phyloP scores from a whole-genome alignment of 345 rosid genomes.

The sweet orange (Citrus sinensis) region DVS_A1.0 CM039168.1:1742501-1743000 shows the following conservation, averaged over 20 bases:
- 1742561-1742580: slow-evolving; percentile 9
- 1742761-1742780: slow-evolving; percentile 50
- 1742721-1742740: slow-evolving; percentile 40
- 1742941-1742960: background rate
- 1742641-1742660: slow-evolving; percentile 37
- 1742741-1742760: slow-evolving; percentile 33
- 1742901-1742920: slow-evolving; percentile 5
- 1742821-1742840: slow-evolving; percentile 22
- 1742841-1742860: slow-evolving; percentile 1
- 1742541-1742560: slow-evolving; percentile 41
- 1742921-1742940: slow-evolving; percentile 1
- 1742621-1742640: slow-evolving; percentile 38
- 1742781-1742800: slow-evolving; percentile 60
- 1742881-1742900: background rate
- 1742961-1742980: background rate
- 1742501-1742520: slow-evolving; percentile 56
- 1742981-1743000: slow-evolving; percentile 7
- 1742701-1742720: slow-evolving; percentile 66
- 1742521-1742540: slow-evolving; percentile 44
- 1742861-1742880: background rate
- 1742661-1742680: slow-evolving; percentile 32
- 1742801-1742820: slow-evolving; percentile 19
- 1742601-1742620: slow-evolving; percentile 43
- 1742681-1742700: slow-evolving; percentile 67
- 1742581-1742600: slow-evolving; percentile 45